Evolutionary conservation across 1,139 yeast genomes (phyloP).

Genomic region (Geotrichum klebahnii): DNA sequence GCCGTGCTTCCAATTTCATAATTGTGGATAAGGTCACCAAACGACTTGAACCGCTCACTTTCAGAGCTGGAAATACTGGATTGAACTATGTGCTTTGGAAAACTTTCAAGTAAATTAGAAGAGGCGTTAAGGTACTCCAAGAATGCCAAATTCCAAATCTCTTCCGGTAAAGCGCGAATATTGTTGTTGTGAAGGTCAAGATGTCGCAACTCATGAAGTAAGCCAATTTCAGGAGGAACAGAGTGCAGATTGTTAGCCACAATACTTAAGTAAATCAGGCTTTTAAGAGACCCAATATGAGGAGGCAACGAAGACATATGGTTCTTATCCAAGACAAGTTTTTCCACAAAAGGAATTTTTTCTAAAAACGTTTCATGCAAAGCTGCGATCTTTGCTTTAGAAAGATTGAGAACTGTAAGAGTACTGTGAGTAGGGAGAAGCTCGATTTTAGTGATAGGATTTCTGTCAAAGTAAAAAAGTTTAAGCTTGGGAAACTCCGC

Average conservation of each 20-base stretch:
- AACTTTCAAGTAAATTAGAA: constrained; percentile 66
- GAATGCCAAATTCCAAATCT: constrained; percentile 60
- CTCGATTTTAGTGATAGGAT: constrained; percentile 75
- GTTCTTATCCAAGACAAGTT: constrained; percentile 72
- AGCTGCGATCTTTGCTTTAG: constrained; percentile 76
- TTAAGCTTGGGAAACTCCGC: constrained; percentile 41
- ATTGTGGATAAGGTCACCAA: constrained; percentile 24
- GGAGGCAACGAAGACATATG: constrained; percentile 75
- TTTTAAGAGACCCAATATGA: constrained; percentile 57
- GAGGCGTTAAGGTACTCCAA: constrained; percentile 67
- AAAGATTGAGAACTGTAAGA: constrained; percentile 68
- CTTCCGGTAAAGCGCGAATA: constrained; percentile 63
- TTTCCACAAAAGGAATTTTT: constrained; percentile 64
- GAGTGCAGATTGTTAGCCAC: constrained; percentile 70
- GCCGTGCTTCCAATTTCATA: constrained; percentile 24
- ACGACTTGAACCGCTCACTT: constrained; percentile 12
- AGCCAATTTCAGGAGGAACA: constrained; percentile 66
- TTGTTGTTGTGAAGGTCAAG: constrained; percentile 87
- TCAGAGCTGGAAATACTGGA: constrained; percentile 20
- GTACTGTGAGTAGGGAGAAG: constrained; percentile 55
- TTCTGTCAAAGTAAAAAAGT: constrained; percentile 55
- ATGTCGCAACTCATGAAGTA: constrained; percentile 55
- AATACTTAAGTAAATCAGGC: constrained; percentile 62
- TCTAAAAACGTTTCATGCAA: constrained; percentile 63
- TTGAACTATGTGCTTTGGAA: constrained; percentile 47